A percentile compares a stretch with the other conserved stretches of the same genome.
Conservation (phyloP, 2,329 filamentous ascomycete species). For the Talaromyces sp. region DNA sequence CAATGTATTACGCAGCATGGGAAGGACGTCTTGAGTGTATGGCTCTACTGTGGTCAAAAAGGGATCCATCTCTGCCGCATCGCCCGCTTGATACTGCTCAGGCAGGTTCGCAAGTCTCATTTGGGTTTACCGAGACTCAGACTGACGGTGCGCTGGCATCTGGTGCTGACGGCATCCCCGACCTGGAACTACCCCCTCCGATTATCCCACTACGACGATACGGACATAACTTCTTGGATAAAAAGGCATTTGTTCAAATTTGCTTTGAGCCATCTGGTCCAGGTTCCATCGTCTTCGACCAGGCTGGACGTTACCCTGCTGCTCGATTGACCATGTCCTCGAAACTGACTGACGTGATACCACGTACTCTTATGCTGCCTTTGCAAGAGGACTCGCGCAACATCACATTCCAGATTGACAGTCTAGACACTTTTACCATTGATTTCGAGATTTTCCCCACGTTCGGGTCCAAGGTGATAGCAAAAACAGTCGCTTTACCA, state of each 20-base stretch:
- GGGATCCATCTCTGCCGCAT: constrained; percentile 18
- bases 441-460: constrained; percentile 98
- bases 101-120: constrained; percentile 11
- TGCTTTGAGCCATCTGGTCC: constrained; percentile 66
- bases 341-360: constrained; percentile 91
- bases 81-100: constrained; percentile 29
- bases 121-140: constrained; percentile 20
- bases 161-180: constrained; percentile 70
- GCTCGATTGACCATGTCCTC: constrained; percentile 93
- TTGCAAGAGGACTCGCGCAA: constrained; percentile 94
- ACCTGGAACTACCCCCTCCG: constrained; percentile 85
- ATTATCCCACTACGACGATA: constrained; percentile 94
- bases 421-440: constrained; percentile 83
- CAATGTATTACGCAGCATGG: constrained; percentile 98
- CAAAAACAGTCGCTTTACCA: constrained; percentile 86
- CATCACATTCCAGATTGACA: constrained; percentile 94
- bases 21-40: constrained; percentile 95
- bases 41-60: constrained; percentile 62
- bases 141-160: constrained; percentile 33
- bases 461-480: constrained; percentile 95
- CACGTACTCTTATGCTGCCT: constrained; percentile 89
- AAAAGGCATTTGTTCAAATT: constrained; percentile 92
- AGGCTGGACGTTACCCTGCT: constrained; percentile 92
- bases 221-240: constrained; percentile 97
- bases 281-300: constrained; percentile 88